Percentiles rank a stretch among this genome's conserved stretches.
Evolutionary conservation across 169 alveolate genomes (phyloP).

Genomic region (Eimeria tenella): DNA sequence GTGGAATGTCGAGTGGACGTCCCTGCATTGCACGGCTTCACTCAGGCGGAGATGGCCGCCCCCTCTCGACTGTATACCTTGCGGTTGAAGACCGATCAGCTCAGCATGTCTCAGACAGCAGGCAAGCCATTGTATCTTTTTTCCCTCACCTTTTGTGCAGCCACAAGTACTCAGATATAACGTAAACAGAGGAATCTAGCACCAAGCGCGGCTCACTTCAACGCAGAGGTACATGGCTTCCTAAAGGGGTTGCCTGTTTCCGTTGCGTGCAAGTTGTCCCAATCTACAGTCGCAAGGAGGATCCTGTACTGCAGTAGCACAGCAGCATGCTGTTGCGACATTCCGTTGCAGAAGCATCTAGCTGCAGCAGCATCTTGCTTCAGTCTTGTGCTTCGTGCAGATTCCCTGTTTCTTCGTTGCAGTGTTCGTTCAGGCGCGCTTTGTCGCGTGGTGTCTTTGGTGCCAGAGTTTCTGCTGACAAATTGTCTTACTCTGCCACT

Average conservation of each 20-base stretch:
- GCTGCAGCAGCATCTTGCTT: not conserved
- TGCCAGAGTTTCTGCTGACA: constrained; percentile 88
- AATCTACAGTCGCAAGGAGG: no score
- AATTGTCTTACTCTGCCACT: constrained; percentile 82
- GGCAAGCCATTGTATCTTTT: constrained; percentile 13
- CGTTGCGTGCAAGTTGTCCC: no score
- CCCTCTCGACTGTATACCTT: constrained; percentile 84
- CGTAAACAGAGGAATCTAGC: no score
- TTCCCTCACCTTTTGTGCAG: not conserved
- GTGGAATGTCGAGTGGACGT: constrained; percentile 82
- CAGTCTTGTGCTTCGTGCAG: not conserved
- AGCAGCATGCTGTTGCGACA: not conserved
- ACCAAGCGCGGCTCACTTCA: no score
- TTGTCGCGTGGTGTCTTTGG: constrained; percentile 88
- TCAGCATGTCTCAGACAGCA: constrained; percentile 83
- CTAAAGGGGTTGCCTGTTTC: no score
- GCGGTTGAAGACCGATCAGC: constrained; percentile 87
- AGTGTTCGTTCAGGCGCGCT: constrained; percentile 82
- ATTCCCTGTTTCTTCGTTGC: not conserved
- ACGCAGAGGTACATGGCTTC: no score
- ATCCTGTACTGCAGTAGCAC: no score
- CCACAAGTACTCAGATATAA: not conserved
- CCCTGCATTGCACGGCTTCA: constrained; percentile 89
- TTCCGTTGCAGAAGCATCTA: not conserved
- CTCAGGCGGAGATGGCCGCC: constrained; percentile 84